These are phyloP conservation scores for Eimeria tenella DNA, from an alignment of 169 alveolate genomes.

Conservation along the genomic window DNA sequence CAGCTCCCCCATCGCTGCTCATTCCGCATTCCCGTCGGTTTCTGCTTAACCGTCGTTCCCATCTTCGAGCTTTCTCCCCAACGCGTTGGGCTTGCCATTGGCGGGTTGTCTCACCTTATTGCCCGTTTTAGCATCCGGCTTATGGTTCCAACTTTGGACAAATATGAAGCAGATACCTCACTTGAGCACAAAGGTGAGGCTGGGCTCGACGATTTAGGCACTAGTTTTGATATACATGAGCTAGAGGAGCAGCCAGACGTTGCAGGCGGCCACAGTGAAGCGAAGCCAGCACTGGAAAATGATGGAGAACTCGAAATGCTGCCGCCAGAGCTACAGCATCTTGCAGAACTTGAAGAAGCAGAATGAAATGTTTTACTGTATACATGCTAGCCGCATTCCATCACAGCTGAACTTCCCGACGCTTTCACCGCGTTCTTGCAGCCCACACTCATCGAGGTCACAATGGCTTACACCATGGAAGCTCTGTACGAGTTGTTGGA, in stretches of 20 bases:
- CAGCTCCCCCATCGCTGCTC: conserved; percentile 82
- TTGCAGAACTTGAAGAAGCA: conserved; percentile 61
- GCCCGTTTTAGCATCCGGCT: conserved; percentile 84
- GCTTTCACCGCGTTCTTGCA: too few species aligned
- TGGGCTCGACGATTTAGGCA: not conserved
- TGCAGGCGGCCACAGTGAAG: not conserved
- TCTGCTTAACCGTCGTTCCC: conserved; percentile 82
- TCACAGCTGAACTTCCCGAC: not conserved
- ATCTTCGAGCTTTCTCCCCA: conserved; percentile 81
- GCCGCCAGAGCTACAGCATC: conserved; percentile 74
- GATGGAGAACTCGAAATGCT: conserved; percentile 50
- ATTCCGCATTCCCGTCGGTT: conserved; percentile 81
- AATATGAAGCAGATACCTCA: conserved; percentile 31
- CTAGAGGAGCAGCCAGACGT: not conserved
- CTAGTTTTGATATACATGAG: not conserved
- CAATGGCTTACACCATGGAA: too few species aligned
- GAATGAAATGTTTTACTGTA: not conserved
- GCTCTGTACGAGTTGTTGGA: too few species aligned
- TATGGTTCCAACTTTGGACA: conserved; percentile 76
- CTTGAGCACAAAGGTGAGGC: not conserved
- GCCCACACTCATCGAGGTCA: too few species aligned
- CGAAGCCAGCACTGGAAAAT: not conserved
- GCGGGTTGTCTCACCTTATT: conserved; percentile 83
- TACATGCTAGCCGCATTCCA: not conserved
- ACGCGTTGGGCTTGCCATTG: conserved; percentile 82